Percentiles rank a stretch among this genome's conserved stretches.
These are phyloP conservation scores for cucumber (Cucumis sativus) DNA, from an alignment of 306 rosid genomes.

Conservation along the genomic window Cucumber_9930_V3 NC_026659.2:3668001-3668500, in stretches of 20 bases:
- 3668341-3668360: neutral
- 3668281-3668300: neutral
- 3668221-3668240: neutral
- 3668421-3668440: too few species aligned
- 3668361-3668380: neutral
- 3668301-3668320: neutral
- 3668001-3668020: neutral
- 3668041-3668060: neutral
- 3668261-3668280: neutral
- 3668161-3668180: neutral
- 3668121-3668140: neutral
- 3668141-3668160: neutral
- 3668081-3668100: neutral
- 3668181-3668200: neutral
- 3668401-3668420: neutral
- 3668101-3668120: neutral
- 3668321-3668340: neutral
- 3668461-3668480: neutral
- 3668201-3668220: neutral
- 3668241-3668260: too few species aligned
- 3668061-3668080: neutral
- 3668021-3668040: neutral
- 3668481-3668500: neutral
- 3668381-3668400: neutral
- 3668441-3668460: too few species aligned